A percentile compares a stretch with the other conserved stretches of the same genome.
Evolutionary conservation across 352 stramenopile genomes (phyloP).

Genomic region (Phytophthora pini): DNA sequence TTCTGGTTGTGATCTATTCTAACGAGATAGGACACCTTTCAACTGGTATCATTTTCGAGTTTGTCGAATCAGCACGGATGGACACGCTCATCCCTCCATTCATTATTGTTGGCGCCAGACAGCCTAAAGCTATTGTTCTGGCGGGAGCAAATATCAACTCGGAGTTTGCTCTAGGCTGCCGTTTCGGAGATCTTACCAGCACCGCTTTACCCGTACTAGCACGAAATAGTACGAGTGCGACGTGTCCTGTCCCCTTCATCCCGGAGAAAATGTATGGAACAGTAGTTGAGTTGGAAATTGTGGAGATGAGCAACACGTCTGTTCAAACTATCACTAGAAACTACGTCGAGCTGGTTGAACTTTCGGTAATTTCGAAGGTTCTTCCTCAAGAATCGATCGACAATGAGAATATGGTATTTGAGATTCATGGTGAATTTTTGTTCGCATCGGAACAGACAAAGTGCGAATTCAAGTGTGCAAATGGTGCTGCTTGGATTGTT

Average conservation of each 20-base stretch:
- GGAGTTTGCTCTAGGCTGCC: slow-evolving; percentile 13
- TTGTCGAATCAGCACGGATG: slow-evolving; percentile 18
- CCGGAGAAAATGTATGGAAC: slow-evolving; percentile 21
- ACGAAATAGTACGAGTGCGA: slow-evolving; percentile 24
- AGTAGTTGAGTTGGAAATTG: slow-evolving; percentile 33
- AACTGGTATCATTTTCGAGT: slow-evolving; percentile 34
- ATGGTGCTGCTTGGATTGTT: not conserved
- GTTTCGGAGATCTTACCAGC: slow-evolving; percentile 33
- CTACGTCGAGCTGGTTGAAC: slow-evolving; percentile 33
- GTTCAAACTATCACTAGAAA: not conserved
- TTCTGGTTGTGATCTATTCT: slow-evolving; percentile 25
- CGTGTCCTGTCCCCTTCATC: slow-evolving; percentile 38
- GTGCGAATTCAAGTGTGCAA: slow-evolving; percentile 37
- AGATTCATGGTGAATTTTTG: slow-evolving; percentile 40
- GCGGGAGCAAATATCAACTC: slow-evolving; percentile 34
- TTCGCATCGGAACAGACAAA: slow-evolving; percentile 24
- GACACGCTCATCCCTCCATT: slow-evolving; percentile 30
- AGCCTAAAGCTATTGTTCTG: slow-evolving; percentile 28
- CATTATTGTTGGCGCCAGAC: slow-evolving; percentile 33
- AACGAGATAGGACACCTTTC: slow-evolving; percentile 12
- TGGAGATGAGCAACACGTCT: slow-evolving; percentile 1
- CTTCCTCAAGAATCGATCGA: slow-evolving; percentile 11
- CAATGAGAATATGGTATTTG: slow-evolving; percentile 23
- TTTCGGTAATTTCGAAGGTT: slow-evolving; percentile 33
- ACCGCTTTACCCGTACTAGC: slow-evolving; percentile 2